These are phyloP conservation scores for Lachancea sp. DNA, from an alignment of 805 yeast species.

Conservation along the genomic window DNA sequence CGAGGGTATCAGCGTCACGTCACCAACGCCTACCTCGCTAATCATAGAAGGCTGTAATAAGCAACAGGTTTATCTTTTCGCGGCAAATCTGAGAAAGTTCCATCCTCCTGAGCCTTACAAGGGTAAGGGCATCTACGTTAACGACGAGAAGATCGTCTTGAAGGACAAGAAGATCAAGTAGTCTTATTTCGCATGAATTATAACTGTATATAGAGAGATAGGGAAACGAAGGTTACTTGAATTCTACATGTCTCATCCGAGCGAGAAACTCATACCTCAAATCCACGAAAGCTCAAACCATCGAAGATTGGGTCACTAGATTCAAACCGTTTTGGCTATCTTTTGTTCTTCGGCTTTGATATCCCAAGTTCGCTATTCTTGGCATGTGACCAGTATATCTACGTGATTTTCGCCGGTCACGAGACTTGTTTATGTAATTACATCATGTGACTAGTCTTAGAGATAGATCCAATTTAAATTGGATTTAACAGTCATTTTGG, in stretches of 20 bases:
- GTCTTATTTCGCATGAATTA: not conserved
- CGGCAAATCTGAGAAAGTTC: constrained; percentile 77
- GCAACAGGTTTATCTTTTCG: constrained; percentile 81
- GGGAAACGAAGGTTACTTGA: not conserved
- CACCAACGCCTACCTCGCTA: constrained; percentile 82
- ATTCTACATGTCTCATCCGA: too few species aligned
- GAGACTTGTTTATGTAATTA: too few species aligned
- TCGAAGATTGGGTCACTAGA: too few species aligned
- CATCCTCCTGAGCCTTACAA: constrained; percentile 98
- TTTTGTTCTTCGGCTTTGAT: too few species aligned
- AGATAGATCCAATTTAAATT: too few species aligned
- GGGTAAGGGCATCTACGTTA: constrained; percentile 94
- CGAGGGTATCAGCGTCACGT: constrained; percentile 59
- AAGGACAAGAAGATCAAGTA: constrained; percentile 91
- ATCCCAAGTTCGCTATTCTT: too few species aligned
- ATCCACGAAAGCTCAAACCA: not conserved
- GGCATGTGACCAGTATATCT: too few species aligned
- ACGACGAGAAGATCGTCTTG: constrained; percentile 82
- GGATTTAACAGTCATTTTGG: not conserved
- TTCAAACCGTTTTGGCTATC: too few species aligned
- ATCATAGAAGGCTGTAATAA: constrained; percentile 82
- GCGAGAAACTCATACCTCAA: too few species aligned
- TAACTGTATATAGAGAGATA: constrained; percentile 1
- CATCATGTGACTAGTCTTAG: too few species aligned
- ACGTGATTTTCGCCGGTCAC: too few species aligned